These are phyloP conservation scores for Triticum aestivum DNA, from an alignment of 176 grass and related monocot genomes.

Conservation along the genomic window DNA sequence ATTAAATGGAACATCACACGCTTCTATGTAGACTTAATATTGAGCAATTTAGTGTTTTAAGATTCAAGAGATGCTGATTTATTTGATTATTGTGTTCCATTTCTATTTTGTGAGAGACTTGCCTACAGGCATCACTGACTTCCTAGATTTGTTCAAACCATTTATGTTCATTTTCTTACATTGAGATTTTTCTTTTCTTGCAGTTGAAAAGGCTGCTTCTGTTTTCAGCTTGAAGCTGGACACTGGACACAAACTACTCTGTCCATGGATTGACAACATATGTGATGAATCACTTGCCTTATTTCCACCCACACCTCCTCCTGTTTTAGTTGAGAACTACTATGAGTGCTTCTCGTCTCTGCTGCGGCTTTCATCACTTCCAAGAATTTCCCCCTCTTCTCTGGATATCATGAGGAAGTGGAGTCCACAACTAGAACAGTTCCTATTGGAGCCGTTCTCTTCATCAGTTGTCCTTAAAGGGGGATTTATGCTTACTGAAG, in stretches of 20 bases:
- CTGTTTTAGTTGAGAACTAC: slow-evolving; percentile 72
- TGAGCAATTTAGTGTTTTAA: neutral
- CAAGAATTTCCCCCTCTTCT: slow-evolving; percentile 67
- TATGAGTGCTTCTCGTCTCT: slow-evolving; percentile 59
- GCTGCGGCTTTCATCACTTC: slow-evolving; percentile 67
- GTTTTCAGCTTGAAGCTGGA: slow-evolving; percentile 96
- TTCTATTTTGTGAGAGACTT: neutral
- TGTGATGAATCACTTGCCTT: slow-evolving; percentile 87
- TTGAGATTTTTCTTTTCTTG: slow-evolving; percentile 40
- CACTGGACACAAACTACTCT: slow-evolving; percentile 89
- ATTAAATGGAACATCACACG: neutral
- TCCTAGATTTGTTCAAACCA: slow-evolving; percentile 3
- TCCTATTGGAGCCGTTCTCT: slow-evolving; percentile 53
- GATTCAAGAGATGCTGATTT: neutral
- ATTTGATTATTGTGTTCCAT: neutral
- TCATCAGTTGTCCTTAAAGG: slow-evolving; percentile 52
- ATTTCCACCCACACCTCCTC: slow-evolving; percentile 83
- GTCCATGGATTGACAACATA: slow-evolving; percentile 96
- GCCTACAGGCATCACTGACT: neutral
- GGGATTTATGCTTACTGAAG: slow-evolving; percentile 54
- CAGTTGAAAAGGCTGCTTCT: slow-evolving; percentile 95
- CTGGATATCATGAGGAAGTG: slow-evolving; percentile 71
- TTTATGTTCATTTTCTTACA: slow-evolving; percentile 8
- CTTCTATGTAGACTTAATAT: slow-evolving; percentile 1
- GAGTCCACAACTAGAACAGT: slow-evolving; percentile 63